Evolutionary conservation across 371 early-diverging fungal genomes (phyloP).

Genomic region (Smittium culicis): DNA sequence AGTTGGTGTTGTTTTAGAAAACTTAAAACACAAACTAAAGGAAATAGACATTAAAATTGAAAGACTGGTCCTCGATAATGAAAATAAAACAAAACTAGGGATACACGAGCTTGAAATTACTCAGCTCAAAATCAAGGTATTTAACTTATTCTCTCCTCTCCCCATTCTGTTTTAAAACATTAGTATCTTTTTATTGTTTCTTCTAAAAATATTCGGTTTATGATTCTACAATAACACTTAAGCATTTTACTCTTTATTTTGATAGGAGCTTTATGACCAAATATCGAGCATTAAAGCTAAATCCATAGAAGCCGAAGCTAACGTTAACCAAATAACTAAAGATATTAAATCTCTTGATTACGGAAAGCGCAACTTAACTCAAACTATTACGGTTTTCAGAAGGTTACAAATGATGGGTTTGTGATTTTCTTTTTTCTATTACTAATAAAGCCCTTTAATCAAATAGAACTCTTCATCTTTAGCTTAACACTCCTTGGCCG

Average conservation of each 20-base stretch:
- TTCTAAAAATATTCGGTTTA: neutral
- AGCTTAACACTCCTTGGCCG: no score
- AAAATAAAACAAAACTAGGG: conserved; percentile 12
- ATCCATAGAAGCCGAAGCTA: conserved; percentile 67
- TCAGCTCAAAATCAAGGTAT: conserved; percentile 14
- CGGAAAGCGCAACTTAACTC: conserved; percentile 77
- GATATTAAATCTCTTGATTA: conserved; percentile 88
- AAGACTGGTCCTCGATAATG: conserved; percentile 52
- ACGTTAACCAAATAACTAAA: conserved; percentile 85
- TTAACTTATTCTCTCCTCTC: no score
- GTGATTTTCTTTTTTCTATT: no score
- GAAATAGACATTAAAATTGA: conserved; percentile 48
- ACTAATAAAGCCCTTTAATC: no score
- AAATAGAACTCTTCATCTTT: no score
- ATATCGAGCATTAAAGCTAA: conserved; percentile 72
- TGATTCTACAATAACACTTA: no score
- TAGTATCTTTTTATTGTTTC: no score
- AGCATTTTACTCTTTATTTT: no score
- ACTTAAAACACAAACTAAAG: conserved; percentile 42
- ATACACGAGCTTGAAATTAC: conserved; percentile 17
- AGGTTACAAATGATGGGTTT: conserved; percentile 78
- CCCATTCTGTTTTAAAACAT: no score
- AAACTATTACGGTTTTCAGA: conserved; percentile 63
- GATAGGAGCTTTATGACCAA: conserved; percentile 54
- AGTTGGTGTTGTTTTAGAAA: conserved; percentile 48